phyloP scores from a whole-genome alignment of 2,329 filamentous ascomycete genomes.

The Xylariales sp. region DNA sequence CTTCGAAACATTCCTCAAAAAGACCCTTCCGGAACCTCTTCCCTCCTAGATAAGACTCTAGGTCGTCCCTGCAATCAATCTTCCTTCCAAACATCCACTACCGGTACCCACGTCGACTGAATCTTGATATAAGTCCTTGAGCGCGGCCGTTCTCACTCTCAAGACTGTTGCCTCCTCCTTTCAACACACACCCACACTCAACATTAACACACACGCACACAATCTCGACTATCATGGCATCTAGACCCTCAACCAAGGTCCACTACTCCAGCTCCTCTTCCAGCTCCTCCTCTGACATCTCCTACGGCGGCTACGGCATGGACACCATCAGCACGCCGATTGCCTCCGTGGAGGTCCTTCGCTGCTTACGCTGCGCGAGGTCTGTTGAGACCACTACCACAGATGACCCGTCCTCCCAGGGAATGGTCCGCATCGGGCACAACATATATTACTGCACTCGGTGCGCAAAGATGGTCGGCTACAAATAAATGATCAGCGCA shows the following conservation, averaged over 20 bases:
- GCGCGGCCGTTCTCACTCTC: background rate
- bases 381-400: slow-evolving; percentile 57
- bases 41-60: too few species aligned
- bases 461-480: slow-evolving; percentile 61
- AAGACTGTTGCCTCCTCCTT: too few species aligned
- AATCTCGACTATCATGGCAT: slow-evolving; percentile 18
- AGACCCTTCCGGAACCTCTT: slow-evolving; percentile 5
- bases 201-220: too few species aligned
- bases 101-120: too few species aligned
- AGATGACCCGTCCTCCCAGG: slow-evolving; percentile 52
- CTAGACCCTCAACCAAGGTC: slow-evolving; percentile 26
- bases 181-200: too few species aligned
- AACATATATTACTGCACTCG: slow-evolving; percentile 64
- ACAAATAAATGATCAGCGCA: slow-evolving; percentile 42
- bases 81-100: too few species aligned
- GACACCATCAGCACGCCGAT: slow-evolving; percentile 37
- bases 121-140: background rate
- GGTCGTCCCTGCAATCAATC: too few species aligned
- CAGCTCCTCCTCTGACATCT: slow-evolving; percentile 37
- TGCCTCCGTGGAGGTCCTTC: slow-evolving; percentile 54
- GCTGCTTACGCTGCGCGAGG: slow-evolving; percentile 59
- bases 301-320: slow-evolving; percentile 39
- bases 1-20: slow-evolving; percentile 3
- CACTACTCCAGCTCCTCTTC: slow-evolving; percentile 32
- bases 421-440: slow-evolving; percentile 62